Evolutionary conservation across 2,329 filamentous ascomycete genomes (phyloP).

Genomic region (Cucurbitaria berberidis): DNA sequence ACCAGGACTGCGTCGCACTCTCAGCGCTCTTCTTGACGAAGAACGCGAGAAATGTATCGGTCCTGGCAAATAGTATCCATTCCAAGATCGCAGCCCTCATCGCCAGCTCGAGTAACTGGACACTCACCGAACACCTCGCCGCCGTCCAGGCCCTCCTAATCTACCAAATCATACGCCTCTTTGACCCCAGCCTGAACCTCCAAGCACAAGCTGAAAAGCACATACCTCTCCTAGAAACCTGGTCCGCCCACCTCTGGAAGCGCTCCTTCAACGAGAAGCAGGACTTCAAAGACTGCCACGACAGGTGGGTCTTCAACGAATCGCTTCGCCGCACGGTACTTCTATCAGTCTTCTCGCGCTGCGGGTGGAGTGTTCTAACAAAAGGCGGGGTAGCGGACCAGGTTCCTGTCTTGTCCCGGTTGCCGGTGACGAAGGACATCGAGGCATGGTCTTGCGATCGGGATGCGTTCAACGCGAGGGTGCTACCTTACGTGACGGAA

Average conservation of each 20-base stretch:
- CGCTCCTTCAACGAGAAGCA: conserved; percentile 27
- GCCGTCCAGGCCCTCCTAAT: conserved; percentile 41
- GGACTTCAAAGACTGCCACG: conserved; percentile 12
- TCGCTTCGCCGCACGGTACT: conserved; percentile 37
- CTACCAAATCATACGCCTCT: conserved; percentile 42
- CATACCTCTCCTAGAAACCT: conserved; percentile 30
- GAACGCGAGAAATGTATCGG: conserved; percentile 22
- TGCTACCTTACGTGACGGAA: conserved; percentile 5
- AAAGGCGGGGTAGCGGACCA: conserved; percentile 30
- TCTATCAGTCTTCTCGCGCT: conserved; percentile 36
- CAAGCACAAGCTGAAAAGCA: conserved; percentile 24
- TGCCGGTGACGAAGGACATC: conserved; percentile 28
- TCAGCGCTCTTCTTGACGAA: conserved; percentile 35
- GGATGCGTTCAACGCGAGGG: conserved; percentile 17
- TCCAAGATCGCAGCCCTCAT: conserved; percentile 27
- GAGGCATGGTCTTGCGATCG: conserved; percentile 21
- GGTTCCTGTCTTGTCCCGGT: conserved; percentile 26
- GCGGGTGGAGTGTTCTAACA: conserved; percentile 26
- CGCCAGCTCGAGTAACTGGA: conserved; percentile 21
- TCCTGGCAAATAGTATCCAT: conserved; percentile 26
- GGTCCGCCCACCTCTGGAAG: conserved; percentile 39
- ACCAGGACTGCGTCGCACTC: conserved; percentile 33
- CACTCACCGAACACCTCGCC: conserved; percentile 35
- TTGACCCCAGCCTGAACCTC: conserved; percentile 26
- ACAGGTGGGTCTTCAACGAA: conserved; percentile 36